Evolutionary conservation across 345 rosid species (phyloP).

Genomic region (Lumnitzera littorea): DNA sequence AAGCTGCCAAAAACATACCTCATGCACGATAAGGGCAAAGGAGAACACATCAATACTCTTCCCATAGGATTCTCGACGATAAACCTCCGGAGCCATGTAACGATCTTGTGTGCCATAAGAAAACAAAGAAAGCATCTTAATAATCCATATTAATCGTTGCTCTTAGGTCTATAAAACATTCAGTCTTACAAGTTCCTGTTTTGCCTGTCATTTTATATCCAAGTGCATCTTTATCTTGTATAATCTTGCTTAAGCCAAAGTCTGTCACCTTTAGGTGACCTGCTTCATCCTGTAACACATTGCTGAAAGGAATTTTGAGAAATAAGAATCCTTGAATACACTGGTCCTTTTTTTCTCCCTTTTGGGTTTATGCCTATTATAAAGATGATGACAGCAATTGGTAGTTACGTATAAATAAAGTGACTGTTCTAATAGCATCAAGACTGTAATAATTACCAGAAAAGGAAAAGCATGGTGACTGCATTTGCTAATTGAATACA

Average conservation of each 20-base stretch:
- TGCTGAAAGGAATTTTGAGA: constrained; percentile 19
- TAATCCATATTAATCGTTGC: background rate
- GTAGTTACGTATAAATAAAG: too few species aligned
- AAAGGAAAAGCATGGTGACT: too few species aligned
- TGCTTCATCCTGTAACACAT: constrained; percentile 51
- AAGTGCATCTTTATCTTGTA: constrained; percentile 41
- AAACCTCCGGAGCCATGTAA: constrained; percentile 70
- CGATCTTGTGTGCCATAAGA: constrained; percentile 36
- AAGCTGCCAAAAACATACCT: constrained; percentile 23
- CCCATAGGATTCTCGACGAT: constrained; percentile 61
- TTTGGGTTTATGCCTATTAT: too few species aligned
- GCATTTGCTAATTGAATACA: too few species aligned
- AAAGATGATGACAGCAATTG: too few species aligned
- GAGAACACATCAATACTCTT: constrained; percentile 63
- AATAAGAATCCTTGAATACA: too few species aligned
- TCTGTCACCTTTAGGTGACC: constrained; percentile 65
- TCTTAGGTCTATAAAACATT: background rate
- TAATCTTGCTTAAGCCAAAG: constrained; percentile 64
- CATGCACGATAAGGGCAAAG: constrained; percentile 45
- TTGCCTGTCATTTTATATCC: constrained; percentile 57
- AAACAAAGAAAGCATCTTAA: constrained; percentile 8
- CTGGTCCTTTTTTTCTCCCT: too few species aligned
- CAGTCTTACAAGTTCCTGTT: constrained; percentile 48
- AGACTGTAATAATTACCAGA: too few species aligned
- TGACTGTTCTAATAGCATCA: too few species aligned